Evolutionary conservation across 805 yeast genomes (phyloP), one percentile per base, ranked within the genome.

Genomic region (Zygosaccharomyces rouxii): DNA sequence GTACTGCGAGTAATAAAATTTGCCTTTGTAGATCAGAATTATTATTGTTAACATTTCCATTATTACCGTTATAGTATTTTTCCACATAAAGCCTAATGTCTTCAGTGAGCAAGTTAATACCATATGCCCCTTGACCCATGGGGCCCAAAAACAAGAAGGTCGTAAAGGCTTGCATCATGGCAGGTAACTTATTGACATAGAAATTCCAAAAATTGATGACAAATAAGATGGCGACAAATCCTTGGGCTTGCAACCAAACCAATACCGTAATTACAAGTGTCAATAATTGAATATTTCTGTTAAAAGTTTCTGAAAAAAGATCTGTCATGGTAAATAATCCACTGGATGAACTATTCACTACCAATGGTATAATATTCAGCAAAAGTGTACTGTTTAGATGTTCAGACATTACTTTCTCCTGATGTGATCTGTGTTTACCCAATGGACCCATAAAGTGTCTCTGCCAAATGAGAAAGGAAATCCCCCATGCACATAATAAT

Each of bases 71-170:
- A 49, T 55, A 56, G 39, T 58, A 58, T 23, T 19, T 38, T 9
- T 49, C 53, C 4, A 50, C 57, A 43, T 68, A 64, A 14, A 49
- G 35, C 47, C 57, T 58, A 46, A 54, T 57, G 57, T 79, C 76
- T 23, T 66, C 57, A 6, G 87, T 83, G 52, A 81, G 69, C 43
- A 78, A 64, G 53, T 83, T 66, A 11, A 86, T 74, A 2, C 86
- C 86, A 64, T 73, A 86, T 1, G 87, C 77, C 1, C 94, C 95
- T 67, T 89, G 97, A 16, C 96, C 96, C 60, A 86, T 64, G 37
- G 90, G 83, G 6, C 97, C 97, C 40, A 89, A 71, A 1, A 95
- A 89, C 45, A 88, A 74, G 60, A 89, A 87, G 42, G 80, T 68
- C n/a, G 89, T 76, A 60, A 84, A 83, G 2, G 84, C 75, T 41